phyloP scores from a whole-genome alignment of 2,329 filamentous ascomycete genomes.

The Hypocreales sp. region DNA sequence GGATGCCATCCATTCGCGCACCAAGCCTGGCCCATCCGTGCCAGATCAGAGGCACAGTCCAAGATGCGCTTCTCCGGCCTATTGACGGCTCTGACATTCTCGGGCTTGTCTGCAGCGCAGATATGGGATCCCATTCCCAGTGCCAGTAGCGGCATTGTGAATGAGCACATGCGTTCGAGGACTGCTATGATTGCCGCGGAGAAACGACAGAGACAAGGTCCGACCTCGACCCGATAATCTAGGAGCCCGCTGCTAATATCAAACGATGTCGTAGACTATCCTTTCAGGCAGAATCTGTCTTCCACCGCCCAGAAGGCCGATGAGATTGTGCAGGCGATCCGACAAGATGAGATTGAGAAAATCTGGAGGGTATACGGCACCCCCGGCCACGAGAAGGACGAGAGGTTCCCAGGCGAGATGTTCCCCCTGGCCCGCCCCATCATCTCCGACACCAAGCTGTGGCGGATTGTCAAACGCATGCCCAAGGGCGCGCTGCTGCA shows the following conservation, averaged over 20 bases:
- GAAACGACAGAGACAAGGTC: neutral
- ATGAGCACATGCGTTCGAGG: neutral
- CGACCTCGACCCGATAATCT: neutral
- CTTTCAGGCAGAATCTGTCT: neutral
- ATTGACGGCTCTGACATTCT: too few species aligned
- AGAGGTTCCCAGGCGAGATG: neutral
- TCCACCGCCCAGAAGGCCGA: neutral
- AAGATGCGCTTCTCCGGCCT: too few species aligned
- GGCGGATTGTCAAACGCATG: neutral
- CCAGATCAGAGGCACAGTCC: too few species aligned
- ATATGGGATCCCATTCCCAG: neutral
- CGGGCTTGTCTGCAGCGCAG: too few species aligned
- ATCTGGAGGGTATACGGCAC: neutral
- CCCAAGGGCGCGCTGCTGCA: neutral
- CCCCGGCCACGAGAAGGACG: neutral
- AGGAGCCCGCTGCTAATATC: too few species aligned
- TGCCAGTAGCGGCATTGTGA: neutral
- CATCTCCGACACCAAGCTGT: neutral
- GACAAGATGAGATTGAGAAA: neutral
- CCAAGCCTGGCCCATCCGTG: too few species aligned
- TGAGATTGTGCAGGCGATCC: neutral
- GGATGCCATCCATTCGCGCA: too few species aligned
- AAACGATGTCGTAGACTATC: neutral
- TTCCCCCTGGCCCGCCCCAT: neutral
- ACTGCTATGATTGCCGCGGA: neutral